Conservation (phyloP, 1,139 yeast species). For the Geotrichum cucujoidarum region DNA sequence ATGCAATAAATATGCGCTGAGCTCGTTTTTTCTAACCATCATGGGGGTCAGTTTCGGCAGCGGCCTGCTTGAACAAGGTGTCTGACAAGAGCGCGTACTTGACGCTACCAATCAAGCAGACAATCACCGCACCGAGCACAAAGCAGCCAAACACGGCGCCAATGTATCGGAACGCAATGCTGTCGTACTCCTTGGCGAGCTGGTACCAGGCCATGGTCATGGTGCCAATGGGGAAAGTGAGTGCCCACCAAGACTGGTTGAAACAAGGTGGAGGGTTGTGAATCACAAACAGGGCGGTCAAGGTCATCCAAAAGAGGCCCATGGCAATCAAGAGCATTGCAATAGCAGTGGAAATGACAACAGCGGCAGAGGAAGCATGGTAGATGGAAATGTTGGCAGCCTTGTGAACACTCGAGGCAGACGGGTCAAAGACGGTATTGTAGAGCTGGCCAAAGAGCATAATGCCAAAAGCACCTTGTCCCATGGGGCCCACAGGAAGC, state of each 20-base stretch:
- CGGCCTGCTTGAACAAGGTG: slow-evolving; percentile 15
- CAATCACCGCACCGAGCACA: slow-evolving; percentile 39
- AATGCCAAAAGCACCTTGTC: slow-evolving; percentile 75
- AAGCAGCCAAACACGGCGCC: slow-evolving; percentile 56
- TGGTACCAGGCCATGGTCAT: slow-evolving; percentile 59
- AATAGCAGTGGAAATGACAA: slow-evolving; percentile 23
- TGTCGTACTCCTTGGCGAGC: slow-evolving; percentile 44
- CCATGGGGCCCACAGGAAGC: slow-evolving; percentile 64
- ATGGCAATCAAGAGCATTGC: slow-evolving; percentile 52
- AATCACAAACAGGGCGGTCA: slow-evolving; percentile 41
- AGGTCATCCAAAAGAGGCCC: slow-evolving; percentile 60
- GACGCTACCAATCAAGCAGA: slow-evolving; percentile 39
- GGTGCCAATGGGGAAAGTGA: slow-evolving; percentile 88
- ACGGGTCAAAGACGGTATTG: slow-evolving; percentile 21
- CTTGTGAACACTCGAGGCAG: not conserved
- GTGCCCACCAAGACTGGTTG: slow-evolving; percentile 72
- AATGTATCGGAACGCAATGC: slow-evolving; percentile 54
- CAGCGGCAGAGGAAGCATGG: not conserved
- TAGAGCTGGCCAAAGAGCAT: slow-evolving; percentile 48
- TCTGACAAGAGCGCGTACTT: slow-evolving; percentile 28
- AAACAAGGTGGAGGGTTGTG: slow-evolving; percentile 41
- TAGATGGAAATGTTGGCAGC: not conserved
- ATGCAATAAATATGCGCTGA: too few relatives aligned
- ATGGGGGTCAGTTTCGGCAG: slow-evolving; percentile 11
- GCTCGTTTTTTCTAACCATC: too few relatives aligned